Evolutionary conservation across 225 moss, liverwort and hornwort genomes (phyloP).

Genomic region (Marchantia polymorpha): DNA sequence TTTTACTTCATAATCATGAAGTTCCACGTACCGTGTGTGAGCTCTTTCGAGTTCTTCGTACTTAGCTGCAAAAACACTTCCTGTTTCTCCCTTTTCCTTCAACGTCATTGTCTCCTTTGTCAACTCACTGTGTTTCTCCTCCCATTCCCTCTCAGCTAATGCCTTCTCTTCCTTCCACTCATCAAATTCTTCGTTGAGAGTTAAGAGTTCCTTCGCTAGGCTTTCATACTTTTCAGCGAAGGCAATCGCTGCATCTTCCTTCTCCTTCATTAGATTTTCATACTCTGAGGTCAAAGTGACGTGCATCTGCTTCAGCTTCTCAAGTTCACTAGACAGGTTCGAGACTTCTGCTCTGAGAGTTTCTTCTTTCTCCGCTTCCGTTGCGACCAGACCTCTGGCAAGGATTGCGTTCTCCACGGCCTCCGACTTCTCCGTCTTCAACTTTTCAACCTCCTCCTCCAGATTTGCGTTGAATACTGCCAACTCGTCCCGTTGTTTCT

Average conservation of each 20-base stretch:
- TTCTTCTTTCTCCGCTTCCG: constrained; percentile 16
- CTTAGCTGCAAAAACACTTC: constrained; percentile 3
- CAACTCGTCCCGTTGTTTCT: constrained; percentile 7
- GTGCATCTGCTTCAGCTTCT: constrained; percentile 37
- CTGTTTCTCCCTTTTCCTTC: constrained; percentile 26
- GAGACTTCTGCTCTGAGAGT: constrained; percentile 1
- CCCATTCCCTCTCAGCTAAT: constrained; percentile 22
- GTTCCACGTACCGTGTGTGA: constrained; percentile 13
- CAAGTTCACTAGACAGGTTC: constrained; percentile 27
- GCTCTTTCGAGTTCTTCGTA: constrained; percentile 25
- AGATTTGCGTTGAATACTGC: not conserved
- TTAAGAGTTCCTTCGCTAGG: constrained; percentile 20
- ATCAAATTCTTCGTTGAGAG: constrained; percentile 28
- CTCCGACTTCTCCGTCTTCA: constrained; percentile 33
- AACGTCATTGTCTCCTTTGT: not conserved
- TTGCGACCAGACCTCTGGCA: constrained; percentile 32
- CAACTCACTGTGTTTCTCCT: constrained; percentile 9
- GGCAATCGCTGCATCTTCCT: not conserved
- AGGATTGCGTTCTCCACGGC: constrained; percentile 28
- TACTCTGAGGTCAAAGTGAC: constrained; percentile 10
- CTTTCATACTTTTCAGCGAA: constrained; percentile 7
- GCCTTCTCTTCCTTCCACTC: constrained; percentile 29
- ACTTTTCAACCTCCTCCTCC: constrained; percentile 25
- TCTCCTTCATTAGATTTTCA: constrained; percentile 19
- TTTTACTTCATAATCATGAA: constrained; percentile 17